Percentiles rank a stretch among this genome's conserved stretches.
These are phyloP conservation scores for Saccharomyces hybrid DNA, from an alignment of 1,139 yeast genomes.

Conservation along the genomic window DNA sequence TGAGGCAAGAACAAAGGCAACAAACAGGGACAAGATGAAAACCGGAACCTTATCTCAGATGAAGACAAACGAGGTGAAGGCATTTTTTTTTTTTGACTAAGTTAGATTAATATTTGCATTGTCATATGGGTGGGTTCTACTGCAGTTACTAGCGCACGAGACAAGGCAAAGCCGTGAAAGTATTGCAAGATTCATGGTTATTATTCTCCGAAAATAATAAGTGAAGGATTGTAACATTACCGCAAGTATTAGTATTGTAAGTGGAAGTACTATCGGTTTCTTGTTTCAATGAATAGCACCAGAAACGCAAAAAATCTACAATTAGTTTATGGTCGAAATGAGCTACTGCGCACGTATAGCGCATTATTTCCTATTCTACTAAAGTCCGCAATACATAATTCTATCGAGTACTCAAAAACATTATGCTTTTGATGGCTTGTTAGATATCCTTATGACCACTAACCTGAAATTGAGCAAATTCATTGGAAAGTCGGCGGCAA, in stretches of 20 bases:
- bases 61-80: neutral
- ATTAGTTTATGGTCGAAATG: too few species aligned
- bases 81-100: neutral
- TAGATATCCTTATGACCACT: neutral
- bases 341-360: too few species aligned
- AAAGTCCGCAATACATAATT: too few species aligned
- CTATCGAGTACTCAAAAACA: neutral
- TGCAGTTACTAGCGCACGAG: neutral
- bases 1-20: neutral
- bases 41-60: neutral
- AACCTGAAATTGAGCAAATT: neutral
- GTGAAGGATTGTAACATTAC: neutral
- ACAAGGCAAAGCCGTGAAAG: neutral
- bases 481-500: neutral
- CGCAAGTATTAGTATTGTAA: neutral
- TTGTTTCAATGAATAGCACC: too few species aligned
- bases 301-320: too few species aligned
- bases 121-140: neutral
- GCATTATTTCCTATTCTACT: too few species aligned
- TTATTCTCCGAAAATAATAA: neutral
- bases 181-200: neutral
- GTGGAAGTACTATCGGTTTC: too few species aligned
- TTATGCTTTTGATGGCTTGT: neutral
- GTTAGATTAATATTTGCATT: neutral
- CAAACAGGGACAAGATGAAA: neutral